phyloP scores from a whole-genome alignment of 345 rosid species.

The Arabidopsis arenosa region DNA sequence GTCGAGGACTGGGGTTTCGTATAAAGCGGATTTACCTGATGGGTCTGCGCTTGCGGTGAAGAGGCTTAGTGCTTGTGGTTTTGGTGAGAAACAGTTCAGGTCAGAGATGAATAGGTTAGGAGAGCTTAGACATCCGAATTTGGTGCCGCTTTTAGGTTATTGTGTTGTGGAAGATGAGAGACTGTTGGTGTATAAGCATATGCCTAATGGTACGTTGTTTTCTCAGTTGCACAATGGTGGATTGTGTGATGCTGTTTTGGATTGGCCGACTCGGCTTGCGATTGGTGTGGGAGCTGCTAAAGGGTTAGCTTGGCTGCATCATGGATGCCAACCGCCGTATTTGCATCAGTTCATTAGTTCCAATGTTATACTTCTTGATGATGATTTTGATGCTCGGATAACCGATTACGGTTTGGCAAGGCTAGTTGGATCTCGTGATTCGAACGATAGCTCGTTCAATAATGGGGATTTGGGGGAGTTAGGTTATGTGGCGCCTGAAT shows the following conservation, averaged over 20 bases:
- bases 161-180: slow-evolving; percentile 67
- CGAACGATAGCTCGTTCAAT: slow-evolving; percentile 48
- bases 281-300: slow-evolving; percentile 65
- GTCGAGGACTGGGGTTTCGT: slow-evolving; percentile 59
- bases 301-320: slow-evolving; percentile 78
- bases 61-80: slow-evolving; percentile 56
- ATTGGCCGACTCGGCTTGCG: slow-evolving; percentile 62
- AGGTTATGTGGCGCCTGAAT: slow-evolving; percentile 49
- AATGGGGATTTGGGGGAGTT: slow-evolving; percentile 46
- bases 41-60: slow-evolving; percentile 68
- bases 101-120: slow-evolving; percentile 71
- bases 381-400: slow-evolving; percentile 63
- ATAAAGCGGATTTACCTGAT: slow-evolving; percentile 59
- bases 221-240: slow-evolving; percentile 55
- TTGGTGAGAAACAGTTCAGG: slow-evolving; percentile 63
- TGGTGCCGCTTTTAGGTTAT: slow-evolving; percentile 70
- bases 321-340: slow-evolving; percentile 65
- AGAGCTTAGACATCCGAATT: slow-evolving; percentile 69
- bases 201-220: slow-evolving; percentile 61
- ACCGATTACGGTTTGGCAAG: slow-evolving; percentile 64
- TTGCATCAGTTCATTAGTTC: slow-evolving; percentile 61
- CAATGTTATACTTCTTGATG: slow-evolving; percentile 64
- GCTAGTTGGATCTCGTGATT: slow-evolving; percentile 53
- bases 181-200: slow-evolving; percentile 58
- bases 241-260: slow-evolving; percentile 41